phyloP scores from a whole-genome alignment of 176 grass and related monocot genomes.

The Poa pratensis region DNA sequence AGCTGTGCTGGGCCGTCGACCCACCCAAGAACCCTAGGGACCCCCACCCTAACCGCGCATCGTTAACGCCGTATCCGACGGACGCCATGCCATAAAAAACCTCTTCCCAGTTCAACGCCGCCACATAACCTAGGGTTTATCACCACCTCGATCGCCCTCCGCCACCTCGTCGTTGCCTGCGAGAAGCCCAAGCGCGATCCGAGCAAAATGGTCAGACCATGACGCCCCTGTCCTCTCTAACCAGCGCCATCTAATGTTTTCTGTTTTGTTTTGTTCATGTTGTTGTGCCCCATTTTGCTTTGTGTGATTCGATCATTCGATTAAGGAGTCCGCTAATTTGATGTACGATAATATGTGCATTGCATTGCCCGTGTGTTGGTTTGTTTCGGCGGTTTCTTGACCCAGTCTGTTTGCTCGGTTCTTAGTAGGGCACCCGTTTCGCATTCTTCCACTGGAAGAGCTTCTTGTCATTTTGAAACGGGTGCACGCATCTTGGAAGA shows the following conservation, averaged over 20 bases:
- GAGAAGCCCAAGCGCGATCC: background rate
- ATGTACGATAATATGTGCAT: too few species aligned
- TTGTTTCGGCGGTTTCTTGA: background rate
- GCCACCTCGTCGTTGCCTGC: background rate
- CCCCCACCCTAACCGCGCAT: too few species aligned
- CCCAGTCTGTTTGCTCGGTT: background rate
- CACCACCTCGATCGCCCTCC: background rate
- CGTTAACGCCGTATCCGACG: background rate
- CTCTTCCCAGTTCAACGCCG: background rate
- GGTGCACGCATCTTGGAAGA: too few species aligned
- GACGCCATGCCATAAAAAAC: background rate
- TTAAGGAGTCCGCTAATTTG: too few species aligned
- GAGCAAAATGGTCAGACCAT: slow-evolving; percentile 33
- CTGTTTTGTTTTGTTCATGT: too few species aligned
- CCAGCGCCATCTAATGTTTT: background rate
- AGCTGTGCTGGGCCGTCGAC: too few species aligned
- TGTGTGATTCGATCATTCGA: background rate
- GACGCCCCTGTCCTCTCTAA: background rate
- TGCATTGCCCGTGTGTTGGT: background rate
- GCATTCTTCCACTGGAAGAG: too few species aligned
- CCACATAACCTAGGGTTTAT: slow-evolving; percentile 31
- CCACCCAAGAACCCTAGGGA: too few species aligned
- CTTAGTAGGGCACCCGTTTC: background rate
- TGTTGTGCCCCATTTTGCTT: background rate
- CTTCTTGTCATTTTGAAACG: too few species aligned